phyloP scores from a whole-genome alignment of 805 yeast genomes.

The Candida patagonica region DNA sequence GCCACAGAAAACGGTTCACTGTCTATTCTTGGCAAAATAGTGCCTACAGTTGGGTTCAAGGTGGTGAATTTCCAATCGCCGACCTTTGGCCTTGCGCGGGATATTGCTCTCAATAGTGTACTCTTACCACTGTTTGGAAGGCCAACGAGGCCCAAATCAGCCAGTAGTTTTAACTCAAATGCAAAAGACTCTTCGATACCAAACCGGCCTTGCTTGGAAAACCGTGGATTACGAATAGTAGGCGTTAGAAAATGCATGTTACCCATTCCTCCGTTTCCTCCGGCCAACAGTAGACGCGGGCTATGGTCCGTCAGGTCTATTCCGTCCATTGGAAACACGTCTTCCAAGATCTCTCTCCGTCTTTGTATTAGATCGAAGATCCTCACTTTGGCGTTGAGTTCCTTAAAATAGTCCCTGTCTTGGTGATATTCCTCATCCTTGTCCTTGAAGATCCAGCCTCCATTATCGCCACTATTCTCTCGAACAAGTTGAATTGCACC shows the following conservation, averaged over 20 bases:
- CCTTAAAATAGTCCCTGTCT: slow-evolving; percentile 55
- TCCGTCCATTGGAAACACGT: slow-evolving; percentile 74
- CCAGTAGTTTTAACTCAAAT: slow-evolving; percentile 78
- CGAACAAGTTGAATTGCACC: slow-evolving; percentile 47
- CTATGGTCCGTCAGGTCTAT: slow-evolving; percentile 56
- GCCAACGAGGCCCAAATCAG: slow-evolving; percentile 91
- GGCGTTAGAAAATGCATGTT: slow-evolving; percentile 89
- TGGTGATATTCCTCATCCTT: slow-evolving; percentile 62
- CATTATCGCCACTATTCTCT: slow-evolving; percentile 53
- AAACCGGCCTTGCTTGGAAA: slow-evolving; percentile 69
- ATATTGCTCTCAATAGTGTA: slow-evolving; percentile 74
- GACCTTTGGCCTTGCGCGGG: slow-evolving; percentile 80
- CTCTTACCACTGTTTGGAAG: slow-evolving; percentile 97
- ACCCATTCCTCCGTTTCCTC: slow-evolving; percentile 94
- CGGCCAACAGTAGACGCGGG: slow-evolving; percentile 64
- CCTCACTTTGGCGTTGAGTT: slow-evolving; percentile 53
- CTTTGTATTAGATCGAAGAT: slow-evolving; percentile 53
- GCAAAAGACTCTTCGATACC: slow-evolving; percentile 60
- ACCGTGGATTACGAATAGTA: slow-evolving; percentile 80
- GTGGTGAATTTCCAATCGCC: slow-evolving; percentile 99
- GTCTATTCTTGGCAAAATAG: slow-evolving; percentile 53
- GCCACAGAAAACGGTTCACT: slow-evolving; percentile 73
- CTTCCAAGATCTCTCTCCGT: slow-evolving; percentile 49
- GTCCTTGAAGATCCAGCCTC: slow-evolving; percentile 85
- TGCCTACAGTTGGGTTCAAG: slow-evolving; percentile 83